These are phyloP conservation scores for Mucor indicus DNA, from an alignment of 371 early-diverging fungal genomes.

Conservation along the genomic window DNA sequence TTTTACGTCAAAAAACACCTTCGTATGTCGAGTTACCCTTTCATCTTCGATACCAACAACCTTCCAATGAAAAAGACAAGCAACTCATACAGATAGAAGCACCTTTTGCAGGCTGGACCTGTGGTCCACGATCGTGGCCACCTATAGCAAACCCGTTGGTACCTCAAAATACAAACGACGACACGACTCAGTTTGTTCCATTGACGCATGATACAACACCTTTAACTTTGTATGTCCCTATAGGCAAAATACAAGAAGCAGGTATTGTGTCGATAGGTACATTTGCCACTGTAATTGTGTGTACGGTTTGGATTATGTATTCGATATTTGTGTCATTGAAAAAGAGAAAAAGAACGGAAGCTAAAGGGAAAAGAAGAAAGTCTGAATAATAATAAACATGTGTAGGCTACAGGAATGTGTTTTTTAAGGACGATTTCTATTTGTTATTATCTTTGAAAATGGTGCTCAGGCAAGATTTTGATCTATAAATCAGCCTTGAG, in stretches of 20 bases:
- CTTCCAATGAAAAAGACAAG: slow-evolving; percentile 14
- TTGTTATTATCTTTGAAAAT: no score
- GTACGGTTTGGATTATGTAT: slow-evolving; percentile 31
- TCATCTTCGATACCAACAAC: slow-evolving; percentile 46
- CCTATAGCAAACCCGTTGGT: slow-evolving; percentile 6
- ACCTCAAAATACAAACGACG: neutral
- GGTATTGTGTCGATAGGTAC: slow-evolving; percentile 30
- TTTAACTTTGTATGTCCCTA: slow-evolving; percentile 27
- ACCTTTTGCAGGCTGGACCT: slow-evolving; percentile 44
- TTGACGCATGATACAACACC: slow-evolving; percentile 2
- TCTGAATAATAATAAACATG: no score
- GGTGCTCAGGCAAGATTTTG: no score
- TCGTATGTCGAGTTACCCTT: slow-evolving; percentile 35
- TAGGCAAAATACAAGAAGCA: slow-evolving; percentile 32
- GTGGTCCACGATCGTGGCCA: slow-evolving; percentile 13
- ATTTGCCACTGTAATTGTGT: slow-evolving; percentile 19
- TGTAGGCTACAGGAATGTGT: no score
- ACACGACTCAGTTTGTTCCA: slow-evolving; percentile 3
- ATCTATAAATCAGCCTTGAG: no score
- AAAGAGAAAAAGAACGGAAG: slow-evolving; percentile 35
- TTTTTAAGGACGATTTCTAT: no score
- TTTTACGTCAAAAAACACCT: slow-evolving; percentile 19
- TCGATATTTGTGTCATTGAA: slow-evolving; percentile 20
- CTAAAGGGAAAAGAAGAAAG: slow-evolving; percentile 48
- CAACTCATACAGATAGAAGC: slow-evolving; percentile 22